These are phyloP conservation scores for Gossypium sturtianum DNA, from an alignment of 345 rosid species.

Conservation along the genomic window DNA sequence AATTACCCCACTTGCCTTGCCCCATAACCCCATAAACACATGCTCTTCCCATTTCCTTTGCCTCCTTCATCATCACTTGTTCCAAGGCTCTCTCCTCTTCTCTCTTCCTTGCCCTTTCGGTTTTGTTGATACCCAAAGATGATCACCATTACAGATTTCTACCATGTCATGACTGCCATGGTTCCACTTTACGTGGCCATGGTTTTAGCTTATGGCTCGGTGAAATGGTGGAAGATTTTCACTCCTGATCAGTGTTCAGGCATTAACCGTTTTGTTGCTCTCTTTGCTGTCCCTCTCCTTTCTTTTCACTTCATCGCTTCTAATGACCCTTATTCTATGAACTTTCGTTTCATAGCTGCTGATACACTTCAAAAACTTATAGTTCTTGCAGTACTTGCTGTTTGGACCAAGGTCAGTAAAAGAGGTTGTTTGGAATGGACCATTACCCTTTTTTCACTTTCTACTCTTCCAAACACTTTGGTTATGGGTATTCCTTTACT, in stretches of 20 bases:
- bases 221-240: slow-evolving; percentile 98
- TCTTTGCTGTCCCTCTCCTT: slow-evolving; percentile 97
- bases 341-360: slow-evolving; percentile 64
- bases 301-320: slow-evolving; percentile 83
- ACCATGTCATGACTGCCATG: slow-evolving; percentile 98
- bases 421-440: slow-evolving; percentile 68
- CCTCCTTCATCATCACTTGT: slow-evolving; percentile 5
- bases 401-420: slow-evolving; percentile 43
- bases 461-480: slow-evolving; percentile 66
- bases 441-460: slow-evolving; percentile 63
- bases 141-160: slow-evolving; percentile 69
- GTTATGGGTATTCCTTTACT: slow-evolving; percentile 81
- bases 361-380: slow-evolving; percentile 64
- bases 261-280: slow-evolving; percentile 95
- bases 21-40: slow-evolving; percentile 39
- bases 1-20: slow-evolving; percentile 15
- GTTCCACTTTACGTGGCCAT: slow-evolving; percentile 98
- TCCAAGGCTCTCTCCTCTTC: slow-evolving; percentile 7
- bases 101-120: slow-evolving; percentile 1
- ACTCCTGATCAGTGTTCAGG: slow-evolving; percentile 96
- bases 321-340: slow-evolving; percentile 61
- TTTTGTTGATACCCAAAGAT: slow-evolving; percentile 25
- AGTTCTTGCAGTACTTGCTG: slow-evolving; percentile 37
- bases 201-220: slow-evolving; percentile 91
- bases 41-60: slow-evolving; percentile 24